A percentile compares a stretch with the other conserved stretches of the same genome.
phyloP scores from a whole-genome alignment of 768 basidiomycete genomes.

The Pilatotrama ljubarskyi region DNA sequence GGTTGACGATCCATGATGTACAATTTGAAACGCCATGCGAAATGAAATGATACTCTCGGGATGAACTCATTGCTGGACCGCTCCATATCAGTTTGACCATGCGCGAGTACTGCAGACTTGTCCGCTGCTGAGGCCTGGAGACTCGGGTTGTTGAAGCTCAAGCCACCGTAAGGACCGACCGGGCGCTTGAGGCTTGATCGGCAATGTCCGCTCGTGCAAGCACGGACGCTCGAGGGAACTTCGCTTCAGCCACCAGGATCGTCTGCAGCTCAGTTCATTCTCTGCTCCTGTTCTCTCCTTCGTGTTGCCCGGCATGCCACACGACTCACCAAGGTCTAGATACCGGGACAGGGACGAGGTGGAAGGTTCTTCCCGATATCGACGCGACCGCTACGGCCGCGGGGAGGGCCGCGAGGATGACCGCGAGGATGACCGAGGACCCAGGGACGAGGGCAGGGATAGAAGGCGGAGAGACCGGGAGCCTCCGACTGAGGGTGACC shows the following conservation, averaged over 20 bases:
- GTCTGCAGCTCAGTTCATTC: too few species aligned
- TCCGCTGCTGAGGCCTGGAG: too few species aligned
- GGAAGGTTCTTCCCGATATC: slow-evolving; percentile 7
- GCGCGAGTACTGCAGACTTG: too few species aligned
- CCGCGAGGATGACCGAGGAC: slow-evolving; percentile 24
- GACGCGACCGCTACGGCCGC: slow-evolving; percentile 9
- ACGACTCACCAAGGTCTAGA: slow-evolving; percentile 12
- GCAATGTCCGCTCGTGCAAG: too few species aligned
- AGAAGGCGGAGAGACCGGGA: slow-evolving; percentile 20
- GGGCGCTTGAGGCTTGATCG: too few species aligned
- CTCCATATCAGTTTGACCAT: too few species aligned
- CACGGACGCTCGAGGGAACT: too few species aligned
- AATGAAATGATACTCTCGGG: too few species aligned
- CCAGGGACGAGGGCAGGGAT: slow-evolving; percentile 22
- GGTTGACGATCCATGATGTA: not conserved
- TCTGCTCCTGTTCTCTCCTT: not conserved
- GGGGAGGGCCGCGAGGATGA: slow-evolving; percentile 18
- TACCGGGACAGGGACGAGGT: not conserved
- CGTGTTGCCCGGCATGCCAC: slow-evolving; percentile 12
- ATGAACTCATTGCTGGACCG: too few species aligned
- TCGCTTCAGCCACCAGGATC: too few species aligned
- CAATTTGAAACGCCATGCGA: not conserved
- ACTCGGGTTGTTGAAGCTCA: too few species aligned
- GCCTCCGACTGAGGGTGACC: slow-evolving; percentile 26
- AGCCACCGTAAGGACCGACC: too few species aligned